A percentile compares a stretch with the other conserved stretches of the same genome.
These are phyloP conservation scores for Chenopodium suecicum DNA, from an alignment of 148 eudicot genomes.

Conservation along the genomic window DNA sequence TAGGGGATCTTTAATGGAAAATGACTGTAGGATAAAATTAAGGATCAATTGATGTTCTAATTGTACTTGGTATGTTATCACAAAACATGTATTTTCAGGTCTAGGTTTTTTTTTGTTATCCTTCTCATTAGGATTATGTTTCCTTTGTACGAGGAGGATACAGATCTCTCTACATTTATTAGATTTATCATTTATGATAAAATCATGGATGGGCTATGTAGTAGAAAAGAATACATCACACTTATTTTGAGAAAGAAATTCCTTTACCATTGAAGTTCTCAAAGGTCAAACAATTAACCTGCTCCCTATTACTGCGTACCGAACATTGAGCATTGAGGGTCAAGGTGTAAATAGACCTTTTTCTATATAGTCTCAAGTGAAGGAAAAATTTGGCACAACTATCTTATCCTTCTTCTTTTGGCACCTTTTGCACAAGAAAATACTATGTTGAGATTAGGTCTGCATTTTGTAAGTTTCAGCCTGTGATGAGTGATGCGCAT, in stretches of 20 bases:
- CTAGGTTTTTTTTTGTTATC: not conserved
- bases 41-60: not conserved
- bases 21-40: not conserved
- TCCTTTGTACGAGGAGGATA: not conserved
- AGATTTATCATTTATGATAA: not conserved
- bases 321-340: not conserved
- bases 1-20: too few species aligned
- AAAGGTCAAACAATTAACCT: not conserved
- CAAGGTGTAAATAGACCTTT: not conserved
- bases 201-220: not conserved
- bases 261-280: not conserved
- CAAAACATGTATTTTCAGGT: not conserved
- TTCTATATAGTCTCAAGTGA: too few species aligned
- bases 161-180: not conserved
- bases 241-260: not conserved
- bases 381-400: not conserved
- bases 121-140: not conserved
- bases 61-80: not conserved
- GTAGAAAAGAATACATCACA: not conserved
- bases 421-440: too few species aligned
- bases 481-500: not conserved
- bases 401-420: too few species aligned
- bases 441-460: not conserved
- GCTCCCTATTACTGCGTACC: not conserved
- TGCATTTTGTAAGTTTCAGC: not conserved